These are phyloP conservation scores for Linnemannia hyalina DNA, from an alignment of 192 early-diverging fungal species.

Conservation along the genomic window DNA sequence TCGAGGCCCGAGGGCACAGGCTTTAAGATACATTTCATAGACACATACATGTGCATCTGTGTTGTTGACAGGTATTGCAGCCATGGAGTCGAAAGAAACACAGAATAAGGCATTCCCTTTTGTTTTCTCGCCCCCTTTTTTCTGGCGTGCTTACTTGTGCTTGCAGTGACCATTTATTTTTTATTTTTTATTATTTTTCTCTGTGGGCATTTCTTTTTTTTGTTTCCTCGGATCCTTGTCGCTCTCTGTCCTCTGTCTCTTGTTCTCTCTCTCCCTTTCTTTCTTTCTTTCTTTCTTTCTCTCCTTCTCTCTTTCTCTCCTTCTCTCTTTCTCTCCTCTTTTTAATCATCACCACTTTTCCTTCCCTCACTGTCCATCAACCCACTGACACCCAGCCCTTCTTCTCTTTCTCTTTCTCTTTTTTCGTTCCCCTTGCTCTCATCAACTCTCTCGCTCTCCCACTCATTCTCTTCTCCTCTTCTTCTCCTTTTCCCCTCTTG, in stretches of 20 bases:
- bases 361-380: neutral
- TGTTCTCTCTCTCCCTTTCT: neutral
- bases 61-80: no score
- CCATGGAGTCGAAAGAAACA: no score
- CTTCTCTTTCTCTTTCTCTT: neutral
- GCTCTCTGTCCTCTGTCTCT: neutral
- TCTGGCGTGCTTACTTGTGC: neutral
- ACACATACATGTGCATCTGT: no score
- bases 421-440: neutral
- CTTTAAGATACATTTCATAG: no score
- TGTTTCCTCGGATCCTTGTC: neutral
- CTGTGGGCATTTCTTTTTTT: conserved; percentile 13
- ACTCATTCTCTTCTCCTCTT: neutral
- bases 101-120: neutral
- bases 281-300: neutral
- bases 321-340: neutral
- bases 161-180: neutral
- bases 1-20: no score
- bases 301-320: neutral
- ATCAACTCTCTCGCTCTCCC: no score
- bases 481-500: neutral
- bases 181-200: neutral
- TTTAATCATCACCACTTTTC: neutral
- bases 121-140: neutral
- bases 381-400: neutral